A percentile compares a stretch with the other conserved stretches of the same genome.
Evolutionary conservation across 2,329 filamentous ascomycete species (phyloP).

Genomic region (Ceratocystiopsis brevicomis): DNA sequence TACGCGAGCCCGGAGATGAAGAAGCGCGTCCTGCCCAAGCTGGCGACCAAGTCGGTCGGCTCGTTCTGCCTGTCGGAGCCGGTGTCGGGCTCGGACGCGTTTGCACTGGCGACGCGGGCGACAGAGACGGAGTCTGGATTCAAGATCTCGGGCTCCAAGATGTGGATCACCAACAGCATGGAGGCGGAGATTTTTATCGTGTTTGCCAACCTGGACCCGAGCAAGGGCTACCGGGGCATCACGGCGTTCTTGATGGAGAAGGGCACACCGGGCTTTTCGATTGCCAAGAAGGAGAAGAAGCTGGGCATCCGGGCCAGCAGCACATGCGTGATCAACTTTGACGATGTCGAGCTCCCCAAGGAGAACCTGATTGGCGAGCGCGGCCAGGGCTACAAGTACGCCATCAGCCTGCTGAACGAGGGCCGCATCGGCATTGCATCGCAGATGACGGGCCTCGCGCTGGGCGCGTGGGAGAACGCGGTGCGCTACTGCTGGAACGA

Average conservation of each 20-base stretch:
- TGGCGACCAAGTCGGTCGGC: slow-evolving; percentile 78
- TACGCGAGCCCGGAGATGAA: slow-evolving; percentile 61
- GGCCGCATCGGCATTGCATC: slow-evolving; percentile 94
- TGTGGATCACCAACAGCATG: slow-evolving; percentile 99
- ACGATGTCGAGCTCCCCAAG: slow-evolving; percentile 80
- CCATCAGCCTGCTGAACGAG: slow-evolving; percentile 85
- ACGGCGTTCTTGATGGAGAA: slow-evolving; percentile 93
- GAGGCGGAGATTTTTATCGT: slow-evolving; percentile 94
- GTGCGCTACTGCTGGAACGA: slow-evolving; percentile 95
- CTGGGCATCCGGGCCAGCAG: slow-evolving; percentile 88
- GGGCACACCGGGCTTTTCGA: slow-evolving; percentile 69
- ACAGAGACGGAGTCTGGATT: slow-evolving; percentile 69
- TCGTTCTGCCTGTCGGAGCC: slow-evolving; percentile 90
- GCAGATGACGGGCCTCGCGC: slow-evolving; percentile 92
- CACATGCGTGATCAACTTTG: slow-evolving; percentile 94
- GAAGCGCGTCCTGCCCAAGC: slow-evolving; percentile 72
- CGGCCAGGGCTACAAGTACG: slow-evolving; percentile 94
- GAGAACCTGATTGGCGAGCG: slow-evolving; percentile 75
- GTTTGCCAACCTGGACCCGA: slow-evolving; percentile 85
- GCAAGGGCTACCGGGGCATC: slow-evolving; percentile 91
- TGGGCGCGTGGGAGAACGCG: slow-evolving; percentile 90
- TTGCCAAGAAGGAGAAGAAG: slow-evolving; percentile 99
- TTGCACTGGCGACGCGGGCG: slow-evolving; percentile 83
- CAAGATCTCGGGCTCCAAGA: slow-evolving; percentile 79
- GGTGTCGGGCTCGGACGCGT: slow-evolving; percentile 84